These are phyloP conservation scores for Brassica cretica DNA, from an alignment of 345 rosid genomes.

Conservation along the genomic window DNA sequence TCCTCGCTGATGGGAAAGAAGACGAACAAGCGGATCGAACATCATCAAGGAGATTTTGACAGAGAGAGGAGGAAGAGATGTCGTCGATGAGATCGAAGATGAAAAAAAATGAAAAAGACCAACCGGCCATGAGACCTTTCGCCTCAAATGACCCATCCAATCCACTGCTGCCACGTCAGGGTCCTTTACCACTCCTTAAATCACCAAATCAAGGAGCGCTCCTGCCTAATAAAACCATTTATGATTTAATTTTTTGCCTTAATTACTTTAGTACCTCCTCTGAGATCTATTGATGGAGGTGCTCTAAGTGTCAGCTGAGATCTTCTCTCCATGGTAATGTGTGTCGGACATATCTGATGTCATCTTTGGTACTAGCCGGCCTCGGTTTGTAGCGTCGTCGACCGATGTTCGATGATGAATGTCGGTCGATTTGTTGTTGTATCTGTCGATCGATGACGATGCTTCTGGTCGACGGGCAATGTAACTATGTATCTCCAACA, in stretches of 20 bases:
- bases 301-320: background rate
- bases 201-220: background rate
- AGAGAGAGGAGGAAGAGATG: background rate
- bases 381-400: too few relatives aligned
- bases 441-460: too few relatives aligned
- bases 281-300: background rate
- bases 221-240: background rate
- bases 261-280: background rate
- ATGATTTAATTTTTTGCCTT: too few relatives aligned
- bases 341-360: too few relatives aligned
- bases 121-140: background rate
- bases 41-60: background rate
- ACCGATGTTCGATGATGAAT: too few relatives aligned
- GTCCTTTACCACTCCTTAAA: background rate
- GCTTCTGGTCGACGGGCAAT: too few relatives aligned
- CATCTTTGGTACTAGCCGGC: too few relatives aligned
- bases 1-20: slow-evolving; percentile 11
- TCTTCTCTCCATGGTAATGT: too few relatives aligned
- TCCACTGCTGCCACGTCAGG: background rate
- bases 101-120: background rate
- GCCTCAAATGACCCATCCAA: background rate
- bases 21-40: background rate
- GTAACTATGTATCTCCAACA: too few relatives aligned
- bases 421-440: too few relatives aligned
- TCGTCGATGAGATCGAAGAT: background rate